phyloP scores from a whole-genome alignment of 2,329 filamentous ascomycete species.

The Colletotrichum truncatum region DNA sequence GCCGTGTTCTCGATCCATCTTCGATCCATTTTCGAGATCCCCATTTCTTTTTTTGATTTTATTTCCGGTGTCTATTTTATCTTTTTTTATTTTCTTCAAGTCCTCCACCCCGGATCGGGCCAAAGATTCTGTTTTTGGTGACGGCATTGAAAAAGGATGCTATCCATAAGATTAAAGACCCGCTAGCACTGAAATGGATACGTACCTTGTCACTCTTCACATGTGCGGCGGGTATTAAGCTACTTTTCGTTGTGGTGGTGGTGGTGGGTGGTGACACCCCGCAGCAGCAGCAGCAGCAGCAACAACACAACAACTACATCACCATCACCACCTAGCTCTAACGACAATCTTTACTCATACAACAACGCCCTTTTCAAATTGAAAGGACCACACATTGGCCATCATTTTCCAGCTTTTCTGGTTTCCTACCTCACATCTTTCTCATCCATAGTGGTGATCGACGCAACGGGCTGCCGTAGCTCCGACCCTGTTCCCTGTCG shows the following conservation, averaged over 20 bases:
- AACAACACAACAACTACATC: background rate
- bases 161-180: background rate
- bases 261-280: too few relatives aligned
- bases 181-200: background rate
- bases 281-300: too few relatives aligned
- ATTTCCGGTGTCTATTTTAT: background rate
- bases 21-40: conserved; percentile 14
- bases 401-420: too few relatives aligned
- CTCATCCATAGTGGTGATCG: background rate
- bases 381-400: too few relatives aligned
- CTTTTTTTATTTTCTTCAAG: background rate
- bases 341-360: background rate
- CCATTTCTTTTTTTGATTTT: background rate
- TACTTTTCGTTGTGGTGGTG: too few relatives aligned
- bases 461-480: background rate
- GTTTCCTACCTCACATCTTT: background rate
- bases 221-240: too few relatives aligned
- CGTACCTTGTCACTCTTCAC: too few relatives aligned
- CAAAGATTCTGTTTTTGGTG: background rate
- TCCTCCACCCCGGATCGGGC: background rate
- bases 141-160: too few relatives aligned
- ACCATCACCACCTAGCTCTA: background rate
- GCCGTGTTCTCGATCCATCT: conserved; percentile 18
- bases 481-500: conserved; percentile 11
- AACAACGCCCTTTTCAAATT: too few relatives aligned